A percentile compares a stretch with the other conserved stretches of the same genome.
These are phyloP conservation scores for Coffea eugenioides DNA, from an alignment of 257 asterid species.

Conservation along the genomic window DNA sequence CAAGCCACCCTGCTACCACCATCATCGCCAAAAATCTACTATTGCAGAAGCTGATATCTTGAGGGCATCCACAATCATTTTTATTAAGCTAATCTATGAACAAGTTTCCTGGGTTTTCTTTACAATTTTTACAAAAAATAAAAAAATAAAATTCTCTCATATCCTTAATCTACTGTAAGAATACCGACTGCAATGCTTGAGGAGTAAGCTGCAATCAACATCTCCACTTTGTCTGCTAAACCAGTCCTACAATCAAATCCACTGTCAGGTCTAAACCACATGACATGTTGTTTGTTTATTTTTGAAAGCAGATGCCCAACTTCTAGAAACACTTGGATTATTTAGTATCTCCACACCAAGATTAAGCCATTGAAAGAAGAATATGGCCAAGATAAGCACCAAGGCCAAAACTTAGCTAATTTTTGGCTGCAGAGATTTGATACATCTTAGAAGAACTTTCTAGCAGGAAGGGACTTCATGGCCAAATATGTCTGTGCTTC, in stretches of 20 bases:
- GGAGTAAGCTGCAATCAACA: not conserved
- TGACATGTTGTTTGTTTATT: too few species aligned
- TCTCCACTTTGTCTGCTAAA: not conserved
- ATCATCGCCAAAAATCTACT: not conserved
- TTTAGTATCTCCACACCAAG: not conserved
- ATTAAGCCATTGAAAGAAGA: not conserved
- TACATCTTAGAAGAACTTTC: not conserved
- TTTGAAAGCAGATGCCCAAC: not conserved
- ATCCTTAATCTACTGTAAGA: not conserved
- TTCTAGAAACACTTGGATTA: not conserved
- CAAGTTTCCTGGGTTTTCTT: not conserved
- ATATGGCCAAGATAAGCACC: not conserved
- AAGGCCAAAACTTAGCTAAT: not conserved
- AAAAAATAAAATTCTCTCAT: not conserved
- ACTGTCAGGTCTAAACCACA: not conserved
- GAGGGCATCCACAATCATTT: not conserved
- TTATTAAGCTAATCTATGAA: too few species aligned
- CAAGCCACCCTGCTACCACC: constrained; percentile 2
- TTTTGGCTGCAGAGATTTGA: not conserved
- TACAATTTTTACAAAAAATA: not conserved
- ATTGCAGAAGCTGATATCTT: not conserved
- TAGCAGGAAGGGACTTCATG: not conserved
- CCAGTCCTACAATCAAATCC: not conserved
- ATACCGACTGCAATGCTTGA: not conserved
- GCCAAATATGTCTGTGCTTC: not conserved